These are phyloP conservation scores for Russula lepida DNA, from an alignment of 768 basidiomycete species.

Conservation along the genomic window DNA sequence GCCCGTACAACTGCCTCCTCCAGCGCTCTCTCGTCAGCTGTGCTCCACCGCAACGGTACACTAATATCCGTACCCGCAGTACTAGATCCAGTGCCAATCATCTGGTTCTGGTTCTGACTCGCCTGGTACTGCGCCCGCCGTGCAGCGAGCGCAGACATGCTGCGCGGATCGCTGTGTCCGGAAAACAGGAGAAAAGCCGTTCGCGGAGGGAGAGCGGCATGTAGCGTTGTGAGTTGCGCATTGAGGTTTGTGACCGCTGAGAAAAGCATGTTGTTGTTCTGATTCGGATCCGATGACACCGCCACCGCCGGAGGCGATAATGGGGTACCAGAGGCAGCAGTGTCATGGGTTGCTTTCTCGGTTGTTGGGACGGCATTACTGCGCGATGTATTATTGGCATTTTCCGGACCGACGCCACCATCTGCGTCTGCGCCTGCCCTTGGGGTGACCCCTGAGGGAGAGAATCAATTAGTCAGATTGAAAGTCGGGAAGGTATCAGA, in stretches of 20 bases:
- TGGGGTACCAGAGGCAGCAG: too few species aligned
- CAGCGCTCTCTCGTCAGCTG: background rate
- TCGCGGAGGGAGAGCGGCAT: slow-evolving; percentile 61
- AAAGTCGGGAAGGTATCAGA: background rate
- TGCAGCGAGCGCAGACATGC: slow-evolving; percentile 51
- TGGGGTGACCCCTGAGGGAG: slow-evolving; percentile 49
- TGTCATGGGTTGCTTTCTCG: background rate
- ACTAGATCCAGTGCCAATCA: slow-evolving; percentile 23
- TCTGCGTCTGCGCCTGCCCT: slow-evolving; percentile 42
- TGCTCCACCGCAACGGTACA: background rate
- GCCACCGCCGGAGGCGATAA: background rate
- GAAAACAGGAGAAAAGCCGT: slow-evolving; percentile 83
- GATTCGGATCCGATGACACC: background rate
- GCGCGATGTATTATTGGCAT: background rate
- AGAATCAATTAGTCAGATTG: background rate
- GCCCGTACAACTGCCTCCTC: slow-evolving; percentile 35
- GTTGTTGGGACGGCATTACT: background rate
- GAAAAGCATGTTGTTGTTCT: background rate
- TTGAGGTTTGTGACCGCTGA: slow-evolving; percentile 42
- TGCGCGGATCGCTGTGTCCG: slow-evolving; percentile 81
- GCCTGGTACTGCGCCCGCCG: slow-evolving; percentile 5
- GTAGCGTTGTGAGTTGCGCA: slow-evolving; percentile 48
- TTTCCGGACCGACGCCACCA: slow-evolving; percentile 8
- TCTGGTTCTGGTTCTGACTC: slow-evolving; percentile 73
- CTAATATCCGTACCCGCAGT: slow-evolving; percentile 19